Evolutionary conservation across 129 eudicot species (phyloP).

Genomic region (Flaveria ramosissima): DNA sequence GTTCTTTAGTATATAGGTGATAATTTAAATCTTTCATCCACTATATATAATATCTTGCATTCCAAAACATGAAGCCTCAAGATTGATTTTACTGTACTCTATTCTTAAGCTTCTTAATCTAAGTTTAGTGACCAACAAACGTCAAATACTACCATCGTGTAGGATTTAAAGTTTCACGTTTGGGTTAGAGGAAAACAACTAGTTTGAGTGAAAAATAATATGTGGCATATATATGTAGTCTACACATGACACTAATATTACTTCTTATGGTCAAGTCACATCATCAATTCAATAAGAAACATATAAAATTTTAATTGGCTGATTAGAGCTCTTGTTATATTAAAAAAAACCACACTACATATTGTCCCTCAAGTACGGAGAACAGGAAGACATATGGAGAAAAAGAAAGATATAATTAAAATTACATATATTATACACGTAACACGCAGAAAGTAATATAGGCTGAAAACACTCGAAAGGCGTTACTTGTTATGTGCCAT

Average conservation of each 20-base stretch:
- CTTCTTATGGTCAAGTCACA: background rate
- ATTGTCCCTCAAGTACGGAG: background rate
- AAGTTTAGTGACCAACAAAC: conserved; percentile 18
- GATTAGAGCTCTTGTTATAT: conserved; percentile 18
- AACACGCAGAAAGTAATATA: background rate
- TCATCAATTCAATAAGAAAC: background rate
- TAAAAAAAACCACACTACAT: background rate
- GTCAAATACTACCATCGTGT: background rate
- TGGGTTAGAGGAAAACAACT: conserved; percentile 11
- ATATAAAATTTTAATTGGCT: background rate
- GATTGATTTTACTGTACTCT: background rate
- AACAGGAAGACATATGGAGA: background rate
- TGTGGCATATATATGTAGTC: background rate
- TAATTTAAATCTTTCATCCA: background rate
- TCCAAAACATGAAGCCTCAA: background rate
- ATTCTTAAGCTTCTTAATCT: background rate
- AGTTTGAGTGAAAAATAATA: background rate
- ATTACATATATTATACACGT: background rate
- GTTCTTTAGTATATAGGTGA: background rate
- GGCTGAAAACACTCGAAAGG: background rate
- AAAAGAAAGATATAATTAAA: background rate
- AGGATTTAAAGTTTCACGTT: background rate
- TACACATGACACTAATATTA: conserved; percentile 15
- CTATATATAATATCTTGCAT: background rate
- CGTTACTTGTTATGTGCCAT: background rate